Base-by-base conservation (phyloP, 345 rosid species). In the Aquilaria malaccensis region DNA sequence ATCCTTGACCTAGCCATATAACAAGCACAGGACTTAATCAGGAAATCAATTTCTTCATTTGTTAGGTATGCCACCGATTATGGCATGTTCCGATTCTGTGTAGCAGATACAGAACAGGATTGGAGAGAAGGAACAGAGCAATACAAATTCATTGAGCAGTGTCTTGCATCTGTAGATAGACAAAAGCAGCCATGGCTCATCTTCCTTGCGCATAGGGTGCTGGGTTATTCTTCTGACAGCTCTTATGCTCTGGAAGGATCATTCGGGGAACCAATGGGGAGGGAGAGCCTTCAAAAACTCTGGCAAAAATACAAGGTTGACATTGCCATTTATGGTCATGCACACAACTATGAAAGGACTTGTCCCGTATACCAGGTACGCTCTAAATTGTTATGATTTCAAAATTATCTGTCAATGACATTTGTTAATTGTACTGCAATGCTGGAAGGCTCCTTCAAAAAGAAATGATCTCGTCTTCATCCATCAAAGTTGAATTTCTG, bases 261-360 rank as follows among this genome's bases (percentile, higher is more conserved):
- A 56, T 88, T 80, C 53, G 95, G 56, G 0, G 95, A 88, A 33
- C 91, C 89, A 57, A 78, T 83, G 82, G 91, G 87, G 10, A 79
- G 81, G 79, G 85, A 74, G 15, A 77, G 75, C 72, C 85, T 88
- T 66, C 80, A 85, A 46, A 88, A 77, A 33, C 89, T 88, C 0
- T 87, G 95, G 95, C 88, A 85, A 72, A 85, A 83, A 52, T 81
- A 87, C 72, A 85, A 85, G 69, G 96, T 88, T 14, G 96, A 85
- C 58, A 76, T 88, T 67, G 89, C 88, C 50, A 37, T 88, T 30
- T 85, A 74, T 49, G 92, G 96, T 7, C 96, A 85, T 7, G 88
- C 71, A 6, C 95, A 88, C 73, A 83, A 83, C 64, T 85, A 88
- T 60, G 91, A 88, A 70, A 83, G 95, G 65, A 88, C 84, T 30